Evolutionary conservation across 768 basidiomycete species (phyloP), one percentile per base, ranked within the genome.

Genomic region (Naganishia antarctica): DNA sequence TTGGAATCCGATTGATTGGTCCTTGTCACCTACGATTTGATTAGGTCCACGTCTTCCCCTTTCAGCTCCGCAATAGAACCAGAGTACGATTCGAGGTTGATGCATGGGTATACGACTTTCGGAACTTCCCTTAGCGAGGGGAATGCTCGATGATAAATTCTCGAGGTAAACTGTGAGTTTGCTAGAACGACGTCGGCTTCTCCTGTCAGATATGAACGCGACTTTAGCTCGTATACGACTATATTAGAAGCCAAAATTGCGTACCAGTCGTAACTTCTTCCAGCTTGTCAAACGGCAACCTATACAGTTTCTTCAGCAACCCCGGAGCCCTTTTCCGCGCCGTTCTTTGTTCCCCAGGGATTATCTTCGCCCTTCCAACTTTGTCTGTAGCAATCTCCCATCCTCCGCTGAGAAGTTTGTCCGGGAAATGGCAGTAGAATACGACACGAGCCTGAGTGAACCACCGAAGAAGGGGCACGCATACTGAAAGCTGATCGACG

Each of bases 341-440:
- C 63, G 18, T 53, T 32, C n/a, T 48, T 26, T 29, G 62, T 32
- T 58, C 84, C 0, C 85, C 81, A 71, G 78, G 84, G 41, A 82
- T 84, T 0, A 41, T 53, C 58, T 45, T 48, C 47, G 40, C 41
- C 50, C 60, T 46, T 57, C 63, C 64, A 34, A 61, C 60, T 6
- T 61, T 67, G 29, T 69, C 53, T 6, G 87, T 85, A 23, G 46
- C 28, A 58, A 73, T 51, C 53, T 71, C 71, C 75, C 77, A 74
- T 34, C 76, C 77, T 13, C 76, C 76, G 46, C 69, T 69, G 28
- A 97, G 83, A 0, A 98, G 81, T 76, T 94, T 94, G 79, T 99
- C 94, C 0, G 94, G 96, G 69, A 99, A 98, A 75, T 98, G 96
- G 69, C 91, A 94, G 75, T 99, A 98, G 78, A 97, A 98, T 21